phyloP scores from a whole-genome alignment of 129 eudicot genomes.

The Pulicaria dysenterica region DNA sequence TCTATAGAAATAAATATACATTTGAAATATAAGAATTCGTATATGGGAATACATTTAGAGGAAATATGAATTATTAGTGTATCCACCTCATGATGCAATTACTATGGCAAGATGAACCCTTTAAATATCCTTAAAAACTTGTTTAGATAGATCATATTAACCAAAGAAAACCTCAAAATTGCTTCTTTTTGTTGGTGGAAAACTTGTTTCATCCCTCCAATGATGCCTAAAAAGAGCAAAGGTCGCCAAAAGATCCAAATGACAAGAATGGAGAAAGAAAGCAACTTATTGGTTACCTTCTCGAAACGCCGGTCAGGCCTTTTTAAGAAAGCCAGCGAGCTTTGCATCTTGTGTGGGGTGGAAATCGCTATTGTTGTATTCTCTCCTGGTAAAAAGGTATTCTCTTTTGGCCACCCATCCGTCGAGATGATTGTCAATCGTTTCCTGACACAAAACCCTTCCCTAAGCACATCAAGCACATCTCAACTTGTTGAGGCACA shows the following conservation, averaged over 20 bases:
- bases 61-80: not conserved
- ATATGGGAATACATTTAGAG: conserved; percentile 24
- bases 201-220: not conserved
- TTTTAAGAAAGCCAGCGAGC: conserved; percentile 64
- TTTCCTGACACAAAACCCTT: conserved; percentile 33
- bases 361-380: conserved; percentile 55
- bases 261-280: conserved; percentile 51
- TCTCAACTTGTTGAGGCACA: conserved; percentile 47
- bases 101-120: conserved; percentile 2
- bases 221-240: conserved; percentile 37
- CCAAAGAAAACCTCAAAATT: not conserved
- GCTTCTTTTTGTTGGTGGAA: not conserved
- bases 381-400: conserved; percentile 57
- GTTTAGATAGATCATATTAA: not conserved
- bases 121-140: conserved; percentile 23
- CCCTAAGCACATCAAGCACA: conserved; percentile 30
- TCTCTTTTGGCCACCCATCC: conserved; percentile 68
- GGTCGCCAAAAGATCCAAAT: conserved; percentile 62
- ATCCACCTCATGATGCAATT: conserved; percentile 1
- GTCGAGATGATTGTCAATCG: conserved; percentile 47
- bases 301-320: conserved; percentile 59
- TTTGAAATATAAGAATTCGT: conserved; percentile 18
- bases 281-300: conserved; percentile 57
- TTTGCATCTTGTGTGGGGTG: conserved; percentile 54
- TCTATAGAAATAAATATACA: conserved; percentile 23